Conservation (phyloP, 768 basidiomycete genomes). For the Dioszegia crocea region DNA sequence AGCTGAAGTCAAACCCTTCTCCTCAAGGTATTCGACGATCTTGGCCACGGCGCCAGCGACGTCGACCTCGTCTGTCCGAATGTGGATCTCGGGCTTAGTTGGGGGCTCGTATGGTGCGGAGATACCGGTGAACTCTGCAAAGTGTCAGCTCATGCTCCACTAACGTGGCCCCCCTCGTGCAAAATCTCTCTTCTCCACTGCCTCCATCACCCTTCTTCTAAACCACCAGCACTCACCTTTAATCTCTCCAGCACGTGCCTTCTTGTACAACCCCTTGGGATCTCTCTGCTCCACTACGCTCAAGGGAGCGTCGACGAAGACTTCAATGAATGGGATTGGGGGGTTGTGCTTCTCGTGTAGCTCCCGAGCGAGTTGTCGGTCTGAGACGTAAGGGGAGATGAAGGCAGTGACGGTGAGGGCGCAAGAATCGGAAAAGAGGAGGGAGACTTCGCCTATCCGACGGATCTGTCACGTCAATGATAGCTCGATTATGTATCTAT, state of each 20-base stretch:
- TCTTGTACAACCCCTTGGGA: conserved; percentile 96
- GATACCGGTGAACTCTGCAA: conserved; percentile 90
- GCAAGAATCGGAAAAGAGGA: conserved; percentile 83
- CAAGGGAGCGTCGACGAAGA: conserved; percentile 89
- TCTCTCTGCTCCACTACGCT: conserved; percentile 83
- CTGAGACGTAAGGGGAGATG: conserved; percentile 93
- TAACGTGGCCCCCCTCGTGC: not conserved
- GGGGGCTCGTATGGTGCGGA: conserved; percentile 96
- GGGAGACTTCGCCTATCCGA: conserved; percentile 94
- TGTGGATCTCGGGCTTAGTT: conserved; percentile 77
- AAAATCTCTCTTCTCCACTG: not conserved
- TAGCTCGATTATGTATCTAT: not conserved
- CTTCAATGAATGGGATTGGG: conserved; percentile 77
- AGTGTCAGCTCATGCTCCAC: not conserved
- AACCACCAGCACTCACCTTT: conserved; percentile 60
- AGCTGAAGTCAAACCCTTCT: conserved; percentile 53
- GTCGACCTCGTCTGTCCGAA: conserved; percentile 75
- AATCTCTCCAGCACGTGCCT: conserved; percentile 90
- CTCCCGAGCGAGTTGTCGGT: conserved; percentile 74
- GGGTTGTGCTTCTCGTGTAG: conserved; percentile 66
- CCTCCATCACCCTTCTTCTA: not conserved
- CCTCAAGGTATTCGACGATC: conserved; percentile 73
- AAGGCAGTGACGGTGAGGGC: conserved; percentile 89
- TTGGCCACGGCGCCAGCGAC: conserved; percentile 71
- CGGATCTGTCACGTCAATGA: conserved; percentile 68